Base-by-base conservation (phyloP, 1,139 yeast genomes). In the Suhomyces coccinellae region DNA sequence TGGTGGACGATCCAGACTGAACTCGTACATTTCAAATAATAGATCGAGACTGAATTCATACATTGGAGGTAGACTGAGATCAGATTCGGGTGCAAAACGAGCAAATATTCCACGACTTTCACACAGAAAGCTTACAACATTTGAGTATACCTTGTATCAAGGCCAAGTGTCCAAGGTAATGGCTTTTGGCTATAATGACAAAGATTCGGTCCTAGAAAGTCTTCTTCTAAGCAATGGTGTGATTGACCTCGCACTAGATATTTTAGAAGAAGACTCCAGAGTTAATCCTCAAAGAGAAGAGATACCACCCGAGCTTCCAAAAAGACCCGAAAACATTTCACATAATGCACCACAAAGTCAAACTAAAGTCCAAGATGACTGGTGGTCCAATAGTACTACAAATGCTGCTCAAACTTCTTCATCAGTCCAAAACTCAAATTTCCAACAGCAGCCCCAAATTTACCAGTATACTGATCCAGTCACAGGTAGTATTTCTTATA, bases 381-480 rank as follows among this genome's bases (percentile, higher is more conserved):
- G 70, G 69, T 61, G 71, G 66, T 45, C 44, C 28, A n/a, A 35
- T 3, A 29, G 30, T 26, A 15, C 41, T 14, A 38, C 45, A 24
- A 34, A 54, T 33, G 35, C 59, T 4, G 36, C 32, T 16, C 22
- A 12, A 26, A 29, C 32, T 2, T 6, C 27, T 7, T 10, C 38
- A 24, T 10, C 11, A 10, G 24, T 30, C 11, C 16, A 27, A 7
- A 32, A 27, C n/a, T 17, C 33, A 3, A 14, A 6, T n/a, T 22
- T 30, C 9, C 48, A 40, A 28, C 66, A 56, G 40, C 66, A 57
- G 40, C 75, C 76, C 3, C 77, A 71, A 46, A 73, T 79, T 34
- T 82, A 77, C 53, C 87, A 82, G 56, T 82, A 80, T 55, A 73
- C 84, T 9, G 87, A 82, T 53, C 86, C 86, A 6, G 61, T 72